Evolutionary conservation across 2,329 filamentous ascomycete genomes (phyloP), one percentile per base, ranked within the genome.

Genomic region (Apiospora marii): DNA sequence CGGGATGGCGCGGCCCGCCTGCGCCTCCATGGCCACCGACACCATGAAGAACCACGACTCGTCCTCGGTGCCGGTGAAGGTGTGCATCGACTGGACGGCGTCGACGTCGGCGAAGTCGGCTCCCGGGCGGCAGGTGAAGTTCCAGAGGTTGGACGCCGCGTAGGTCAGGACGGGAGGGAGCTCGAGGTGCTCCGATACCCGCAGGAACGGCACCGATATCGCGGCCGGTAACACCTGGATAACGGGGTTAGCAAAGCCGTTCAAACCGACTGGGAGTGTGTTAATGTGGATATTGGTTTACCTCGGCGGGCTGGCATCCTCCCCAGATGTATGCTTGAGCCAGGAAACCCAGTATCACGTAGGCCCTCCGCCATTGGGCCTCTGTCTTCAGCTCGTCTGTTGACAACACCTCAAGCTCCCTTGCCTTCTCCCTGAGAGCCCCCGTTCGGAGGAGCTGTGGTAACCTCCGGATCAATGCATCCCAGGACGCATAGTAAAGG

Each of bases 31-130:
- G 24, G 95, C 95, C 0, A 96, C 93, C 0, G 94, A 97, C 74
- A 98, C 88, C 49, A 96, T 87, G 77, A 95, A 95, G 83, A 98
- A 98, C 96, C 96, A 98, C 77, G 95, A 94, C 82, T 98, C 96
- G 76, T 97, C 95, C 69, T 92, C 84, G 10, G 94, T 96, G 37
- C 94, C 95, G 5, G 95, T 98, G 78, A 98, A 96, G 16, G 95
- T 97, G 79, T 93, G 89, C 13, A 95, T 87, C 0, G 92, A 92
- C 27, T 88, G 86, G 14, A 98, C 85, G 69, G 92, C 91, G 73
- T 94, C 89, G 13, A 96, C 85, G 72, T 90, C 85, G 75, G 91
- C 89, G 41, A 93, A 89, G 69, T 91, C 87, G 37, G 37, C 5
- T 2, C 16, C 30, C 0, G 77, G 76, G 74, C 0, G 76, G 74